Evolutionary conservation across 78 protist genomes (phyloP).

Genomic region (Speleostelium caveatum): DNA sequence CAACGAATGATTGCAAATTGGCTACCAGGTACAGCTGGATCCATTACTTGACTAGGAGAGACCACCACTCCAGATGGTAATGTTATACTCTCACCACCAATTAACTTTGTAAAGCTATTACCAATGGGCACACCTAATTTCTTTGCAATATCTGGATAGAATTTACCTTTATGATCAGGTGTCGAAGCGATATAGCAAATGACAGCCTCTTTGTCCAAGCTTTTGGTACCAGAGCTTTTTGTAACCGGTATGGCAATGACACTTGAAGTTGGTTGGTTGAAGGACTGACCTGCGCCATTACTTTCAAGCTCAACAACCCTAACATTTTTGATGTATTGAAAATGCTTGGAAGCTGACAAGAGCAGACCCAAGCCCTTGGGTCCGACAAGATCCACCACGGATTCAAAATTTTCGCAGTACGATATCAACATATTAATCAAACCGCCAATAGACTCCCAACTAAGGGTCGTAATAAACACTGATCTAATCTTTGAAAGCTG

Average conservation of each 20-base stretch:
- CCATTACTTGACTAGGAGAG: conserved; percentile 63
- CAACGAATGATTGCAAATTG: conserved; percentile 45
- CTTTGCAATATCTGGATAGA: conserved; percentile 63
- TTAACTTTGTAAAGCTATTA: conserved; percentile 4
- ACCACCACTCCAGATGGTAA: conserved; percentile 1
- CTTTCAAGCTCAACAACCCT: neutral
- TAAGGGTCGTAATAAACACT: conserved; percentile 18
- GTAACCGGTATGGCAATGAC: neutral
- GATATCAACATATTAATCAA: neutral
- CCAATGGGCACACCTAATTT: conserved; percentile 83
- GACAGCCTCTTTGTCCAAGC: neutral
- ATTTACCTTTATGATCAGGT: conserved; percentile 66
- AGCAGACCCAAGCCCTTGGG: conserved; percentile 15
- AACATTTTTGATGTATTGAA: neutral
- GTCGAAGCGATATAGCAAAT: conserved; percentile 26
- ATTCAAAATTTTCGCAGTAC: neutral
- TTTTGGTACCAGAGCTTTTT: neutral
- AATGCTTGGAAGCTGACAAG: neutral
- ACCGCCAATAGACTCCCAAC: conserved; percentile 55
- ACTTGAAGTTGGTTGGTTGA: neutral
- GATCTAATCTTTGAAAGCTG: conserved; percentile 5
- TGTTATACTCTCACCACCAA: conserved; percentile 48
- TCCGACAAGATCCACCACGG: neutral
- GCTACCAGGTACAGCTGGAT: conserved; percentile 28
- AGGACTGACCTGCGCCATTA: neutral